Percentiles rank a stretch among this genome's conserved stretches.
Evolutionary conservation across 2,329 filamentous ascomycete genomes (phyloP).

Genomic region (Fusarium siculi): DNA sequence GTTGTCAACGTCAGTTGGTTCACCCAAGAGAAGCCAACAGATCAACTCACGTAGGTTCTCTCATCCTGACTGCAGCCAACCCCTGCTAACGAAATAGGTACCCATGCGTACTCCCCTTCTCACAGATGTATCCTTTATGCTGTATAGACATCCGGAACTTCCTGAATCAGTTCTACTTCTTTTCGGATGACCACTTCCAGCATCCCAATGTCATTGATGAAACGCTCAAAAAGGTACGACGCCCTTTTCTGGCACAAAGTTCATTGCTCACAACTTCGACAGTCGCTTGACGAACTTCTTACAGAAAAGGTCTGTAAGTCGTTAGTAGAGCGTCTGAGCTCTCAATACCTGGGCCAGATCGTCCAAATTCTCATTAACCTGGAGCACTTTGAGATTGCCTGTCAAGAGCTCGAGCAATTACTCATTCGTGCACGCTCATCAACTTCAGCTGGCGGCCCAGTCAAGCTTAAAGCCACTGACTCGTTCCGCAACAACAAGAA

Average conservation of each 20-base stretch:
- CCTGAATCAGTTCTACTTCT: slow-evolving; percentile 97
- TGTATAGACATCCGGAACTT: slow-evolving; percentile 99
- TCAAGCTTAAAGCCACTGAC: slow-evolving; percentile 84
- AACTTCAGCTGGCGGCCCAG: slow-evolving; percentile 80
- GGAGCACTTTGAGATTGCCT: slow-evolving; percentile 95
- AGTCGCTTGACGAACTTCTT: slow-evolving; percentile 95
- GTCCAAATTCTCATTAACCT: slow-evolving; percentile 98
- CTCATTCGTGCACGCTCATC: slow-evolving; percentile 87
- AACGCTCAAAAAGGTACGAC: slow-evolving; percentile 77
- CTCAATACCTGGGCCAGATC: slow-evolving; percentile 96
- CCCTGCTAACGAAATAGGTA: slow-evolving; percentile 65
- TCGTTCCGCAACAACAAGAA: slow-evolving; percentile 92
- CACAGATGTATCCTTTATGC: slow-evolving; percentile 98
- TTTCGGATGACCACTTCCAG: slow-evolving; percentile 95
- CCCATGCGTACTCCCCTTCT: slow-evolving; percentile 95
- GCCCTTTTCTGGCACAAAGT: rapidly evolving
- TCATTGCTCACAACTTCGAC: slow-evolving; percentile 1
- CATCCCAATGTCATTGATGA: slow-evolving; percentile 91
- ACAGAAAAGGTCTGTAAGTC: slow-evolving; percentile 91
- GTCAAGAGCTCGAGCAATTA: slow-evolving; percentile 86
- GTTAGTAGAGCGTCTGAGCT: slow-evolving; percentile 86
- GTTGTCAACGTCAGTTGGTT: slow-evolving; percentile 98
- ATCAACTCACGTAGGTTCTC: slow-evolving; percentile 75
- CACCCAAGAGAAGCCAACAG: slow-evolving; percentile 78
- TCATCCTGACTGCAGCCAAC: background rate